phyloP scores from a whole-genome alignment of 2,329 filamentous ascomycete species.

The Verruconis gallopava region DNA sequence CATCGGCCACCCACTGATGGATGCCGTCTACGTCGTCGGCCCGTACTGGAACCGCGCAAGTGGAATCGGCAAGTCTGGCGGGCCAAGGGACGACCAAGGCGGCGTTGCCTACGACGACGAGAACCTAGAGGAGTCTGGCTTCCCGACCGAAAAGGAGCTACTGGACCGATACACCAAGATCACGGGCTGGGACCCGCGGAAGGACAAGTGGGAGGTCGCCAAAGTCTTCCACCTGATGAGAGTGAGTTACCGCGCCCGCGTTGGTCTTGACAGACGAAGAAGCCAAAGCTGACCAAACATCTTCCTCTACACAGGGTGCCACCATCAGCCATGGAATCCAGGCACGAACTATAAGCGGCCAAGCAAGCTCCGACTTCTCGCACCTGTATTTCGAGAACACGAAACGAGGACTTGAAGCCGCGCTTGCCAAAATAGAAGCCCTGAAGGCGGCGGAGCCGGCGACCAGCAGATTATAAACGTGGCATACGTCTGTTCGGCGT shows the following conservation, averaged over 20 bases:
- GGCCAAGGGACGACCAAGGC: conserved; percentile 16
- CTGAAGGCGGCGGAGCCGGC: conserved; percentile 18
- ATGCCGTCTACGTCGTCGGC: conserved; percentile 5
- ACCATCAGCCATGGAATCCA: conserved; percentile 24
- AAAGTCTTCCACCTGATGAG: conserved; percentile 24
- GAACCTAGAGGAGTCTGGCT: conserved; percentile 13
- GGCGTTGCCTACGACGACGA: conserved; percentile 18
- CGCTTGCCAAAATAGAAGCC: conserved; percentile 17
- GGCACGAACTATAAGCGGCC: conserved; percentile 22
- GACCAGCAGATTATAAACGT: conserved; percentile 16
- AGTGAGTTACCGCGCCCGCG: conserved; percentile 13
- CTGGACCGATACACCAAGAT: conserved; percentile 3
- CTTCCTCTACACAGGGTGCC: conserved; percentile 15
- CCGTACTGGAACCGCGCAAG: conserved; percentile 6
- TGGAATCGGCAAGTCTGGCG: not conserved
- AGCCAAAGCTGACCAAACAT: conserved; percentile 5
- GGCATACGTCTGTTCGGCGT: not conserved
- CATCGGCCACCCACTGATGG: conserved; percentile 8
- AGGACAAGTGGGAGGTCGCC: conserved; percentile 22
- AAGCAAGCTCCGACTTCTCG: conserved; percentile 24
- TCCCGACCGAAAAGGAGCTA: conserved; percentile 2
- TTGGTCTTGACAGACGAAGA: not conserved
- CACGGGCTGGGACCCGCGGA: conserved; percentile 10
- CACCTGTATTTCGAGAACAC: conserved; percentile 24
- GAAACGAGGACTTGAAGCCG: conserved; percentile 20